phyloP scores from a whole-genome alignment of 164 flowering plant species.

The Dillenia turbinata region DNA sequence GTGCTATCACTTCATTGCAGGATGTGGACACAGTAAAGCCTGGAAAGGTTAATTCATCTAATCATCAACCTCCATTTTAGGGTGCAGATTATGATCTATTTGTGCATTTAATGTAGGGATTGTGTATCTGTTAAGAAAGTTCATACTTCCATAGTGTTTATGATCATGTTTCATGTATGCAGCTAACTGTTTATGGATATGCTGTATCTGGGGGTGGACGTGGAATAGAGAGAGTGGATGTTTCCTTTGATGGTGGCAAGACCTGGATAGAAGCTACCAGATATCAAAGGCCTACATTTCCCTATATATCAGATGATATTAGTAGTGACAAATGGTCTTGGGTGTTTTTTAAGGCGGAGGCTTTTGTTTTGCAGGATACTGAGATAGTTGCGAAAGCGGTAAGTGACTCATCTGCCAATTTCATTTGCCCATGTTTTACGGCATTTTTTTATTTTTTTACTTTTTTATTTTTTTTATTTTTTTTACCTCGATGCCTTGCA shows the following conservation, averaged over 20 bases:
- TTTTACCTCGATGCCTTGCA: too few relatives aligned
- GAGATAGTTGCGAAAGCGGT: constrained; percentile 95
- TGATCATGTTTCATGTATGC: constrained; percentile 10
- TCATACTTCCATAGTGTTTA: neutral
- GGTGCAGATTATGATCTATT: too few relatives aligned
- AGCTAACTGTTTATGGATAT: constrained; percentile 78
- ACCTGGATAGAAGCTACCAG: constrained; percentile 85
- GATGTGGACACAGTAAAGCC: constrained; percentile 57
- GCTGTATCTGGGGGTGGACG: constrained; percentile 98
- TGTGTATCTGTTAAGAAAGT: neutral
- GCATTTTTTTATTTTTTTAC: too few relatives aligned
- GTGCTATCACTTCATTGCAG: constrained; percentile 86
- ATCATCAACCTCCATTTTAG: too few relatives aligned
- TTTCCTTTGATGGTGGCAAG: constrained; percentile 88
- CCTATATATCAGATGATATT: constrained; percentile 57
- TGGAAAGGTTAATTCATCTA: constrained; percentile 60
- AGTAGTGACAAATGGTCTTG: constrained; percentile 93
- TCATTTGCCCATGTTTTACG: too few relatives aligned
- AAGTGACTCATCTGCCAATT: neutral
- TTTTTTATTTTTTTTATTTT: too few relatives aligned
- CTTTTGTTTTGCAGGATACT: constrained; percentile 37
- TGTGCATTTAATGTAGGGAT: too few relatives aligned
- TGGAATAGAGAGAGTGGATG: constrained; percentile 92
- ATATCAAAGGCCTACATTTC: constrained; percentile 53
- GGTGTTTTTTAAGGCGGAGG: constrained; percentile 69